These are phyloP conservation scores for Fusarium sp. DNA, from an alignment of 2,329 filamentous ascomycete genomes.

Conservation along the genomic window DNA sequence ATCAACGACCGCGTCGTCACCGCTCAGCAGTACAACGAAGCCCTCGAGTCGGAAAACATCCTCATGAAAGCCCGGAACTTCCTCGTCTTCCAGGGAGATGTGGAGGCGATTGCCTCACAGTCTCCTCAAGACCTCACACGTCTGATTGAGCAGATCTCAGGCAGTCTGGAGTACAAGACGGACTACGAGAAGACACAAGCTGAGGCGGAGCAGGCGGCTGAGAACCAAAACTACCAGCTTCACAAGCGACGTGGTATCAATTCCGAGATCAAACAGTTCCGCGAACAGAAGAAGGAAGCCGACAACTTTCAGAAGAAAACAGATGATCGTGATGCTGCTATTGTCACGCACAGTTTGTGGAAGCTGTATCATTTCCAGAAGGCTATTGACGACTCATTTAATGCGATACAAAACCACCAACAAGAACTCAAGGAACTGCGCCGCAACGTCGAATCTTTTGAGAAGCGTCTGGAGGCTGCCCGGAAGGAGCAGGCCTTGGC, in stretches of 20 bases:
- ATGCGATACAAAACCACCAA: conserved; percentile 90
- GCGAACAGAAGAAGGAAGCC: conserved; percentile 94
- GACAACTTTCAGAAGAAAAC: conserved; percentile 92
- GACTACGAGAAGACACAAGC: conserved; percentile 92
- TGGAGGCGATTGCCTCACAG: conserved; percentile 95
- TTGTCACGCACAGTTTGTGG: conserved; percentile 94
- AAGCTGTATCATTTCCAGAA: conserved; percentile 96
- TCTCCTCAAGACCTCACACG: conserved; percentile 92
- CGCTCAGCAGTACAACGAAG: conserved; percentile 91
- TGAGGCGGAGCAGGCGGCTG: conserved; percentile 83
- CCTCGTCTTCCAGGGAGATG: conserved; percentile 96
- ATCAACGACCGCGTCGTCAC: conserved; percentile 93
- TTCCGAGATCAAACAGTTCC: conserved; percentile 96
- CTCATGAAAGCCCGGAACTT: conserved; percentile 98
- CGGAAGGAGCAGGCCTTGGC: conserved; percentile 83
- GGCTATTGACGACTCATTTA: conserved; percentile 89
- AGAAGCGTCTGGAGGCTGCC: conserved; percentile 79
- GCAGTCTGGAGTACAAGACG: conserved; percentile 90
- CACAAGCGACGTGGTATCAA: conserved; percentile 93
- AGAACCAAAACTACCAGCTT: conserved; percentile 88
- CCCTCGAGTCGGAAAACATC: conserved; percentile 92
- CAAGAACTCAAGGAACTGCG: conserved; percentile 93
- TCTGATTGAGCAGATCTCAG: conserved; percentile 96
- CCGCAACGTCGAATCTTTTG: conserved; percentile 84
- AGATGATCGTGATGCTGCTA: conserved; percentile 86